Conservation (phyloP, 1,284 basidiomycete species). For the Moesziomyces globuligerus region DNA sequence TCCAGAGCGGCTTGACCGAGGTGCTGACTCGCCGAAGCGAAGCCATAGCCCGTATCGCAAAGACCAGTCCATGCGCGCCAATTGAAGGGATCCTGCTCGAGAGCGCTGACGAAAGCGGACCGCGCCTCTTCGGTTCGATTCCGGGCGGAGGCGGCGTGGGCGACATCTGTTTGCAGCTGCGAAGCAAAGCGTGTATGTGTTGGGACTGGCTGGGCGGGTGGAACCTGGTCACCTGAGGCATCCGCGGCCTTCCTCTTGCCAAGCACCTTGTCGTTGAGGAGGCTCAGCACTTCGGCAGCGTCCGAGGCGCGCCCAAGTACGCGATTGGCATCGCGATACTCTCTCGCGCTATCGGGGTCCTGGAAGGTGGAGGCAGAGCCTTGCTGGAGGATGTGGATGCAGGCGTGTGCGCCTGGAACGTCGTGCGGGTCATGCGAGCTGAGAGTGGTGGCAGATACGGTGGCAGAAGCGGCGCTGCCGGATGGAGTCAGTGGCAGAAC, state of each 20-base stretch:
- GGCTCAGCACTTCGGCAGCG: slow-evolving; percentile 43
- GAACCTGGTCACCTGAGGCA: neutral
- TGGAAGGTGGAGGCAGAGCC: slow-evolving; percentile 51
- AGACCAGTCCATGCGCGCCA: slow-evolving; percentile 61
- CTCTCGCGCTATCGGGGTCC: slow-evolving; percentile 52
- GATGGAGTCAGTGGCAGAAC: slow-evolving; percentile 60
- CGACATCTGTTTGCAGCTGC: slow-evolving; percentile 52
- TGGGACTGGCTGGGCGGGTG: slow-evolving; percentile 14
- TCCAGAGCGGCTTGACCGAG: slow-evolving; percentile 18
- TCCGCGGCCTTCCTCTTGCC: slow-evolving; percentile 38
- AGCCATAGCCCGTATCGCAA: slow-evolving; percentile 53
- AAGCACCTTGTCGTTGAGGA: slow-evolving; percentile 25
- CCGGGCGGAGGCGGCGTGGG: slow-evolving; percentile 44
- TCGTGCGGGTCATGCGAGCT: slow-evolving; percentile 41
- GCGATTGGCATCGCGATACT: slow-evolving; percentile 57
- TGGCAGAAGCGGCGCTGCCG: slow-evolving; percentile 33
- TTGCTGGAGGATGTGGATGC: slow-evolving; percentile 58
- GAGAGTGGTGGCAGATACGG: slow-evolving; percentile 28
- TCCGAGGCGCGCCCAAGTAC: slow-evolving; percentile 51
- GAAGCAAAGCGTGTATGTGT: slow-evolving; percentile 24
- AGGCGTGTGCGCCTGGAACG: slow-evolving; percentile 52
- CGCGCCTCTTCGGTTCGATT: slow-evolving; percentile 45
- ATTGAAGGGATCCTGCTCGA: slow-evolving; percentile 51
- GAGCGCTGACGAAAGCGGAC: slow-evolving; percentile 33
- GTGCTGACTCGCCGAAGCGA: slow-evolving; percentile 11